Evolutionary conservation across 2,329 filamentous ascomycete genomes (phyloP).

Genomic region (Curvularia sp.): DNA sequence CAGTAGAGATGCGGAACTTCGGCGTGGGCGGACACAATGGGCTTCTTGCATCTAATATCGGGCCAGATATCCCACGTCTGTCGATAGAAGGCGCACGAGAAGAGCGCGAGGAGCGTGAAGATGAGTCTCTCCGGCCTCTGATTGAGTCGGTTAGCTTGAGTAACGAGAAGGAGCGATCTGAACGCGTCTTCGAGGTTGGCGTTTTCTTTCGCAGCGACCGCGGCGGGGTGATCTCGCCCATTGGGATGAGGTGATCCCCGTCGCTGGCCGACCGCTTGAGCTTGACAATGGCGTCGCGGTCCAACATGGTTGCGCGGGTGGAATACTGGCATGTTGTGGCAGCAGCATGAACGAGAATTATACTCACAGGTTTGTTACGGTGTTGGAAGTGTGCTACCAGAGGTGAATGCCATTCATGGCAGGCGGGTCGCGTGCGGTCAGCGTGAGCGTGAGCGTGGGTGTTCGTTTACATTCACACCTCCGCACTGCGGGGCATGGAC

Average conservation of each 20-base stretch:
- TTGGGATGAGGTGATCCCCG: constrained; percentile 26
- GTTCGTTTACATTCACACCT: constrained; percentile 29
- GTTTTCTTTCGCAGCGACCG: constrained; percentile 18
- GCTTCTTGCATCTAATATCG: constrained; percentile 29
- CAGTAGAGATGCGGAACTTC: constrained; percentile 4
- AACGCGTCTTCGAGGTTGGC: constrained; percentile 7
- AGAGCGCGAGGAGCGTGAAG: constrained; percentile 21
- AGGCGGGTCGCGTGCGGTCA: constrained; percentile 31
- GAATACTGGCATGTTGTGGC: constrained; percentile 6
- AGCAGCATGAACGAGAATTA: constrained; percentile 12
- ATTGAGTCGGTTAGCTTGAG: constrained; percentile 39
- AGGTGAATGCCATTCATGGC: constrained; percentile 40
- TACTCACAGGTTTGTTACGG: constrained; percentile 35
- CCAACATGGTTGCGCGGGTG: constrained; percentile 28
- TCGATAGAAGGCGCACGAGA: constrained; percentile 27
- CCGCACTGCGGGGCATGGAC: constrained; percentile 16
- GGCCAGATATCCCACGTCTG: constrained; percentile 37
- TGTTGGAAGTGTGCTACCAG: constrained; percentile 22
- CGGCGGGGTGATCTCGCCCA: constrained; percentile 27
- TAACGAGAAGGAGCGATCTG: constrained; percentile 36
- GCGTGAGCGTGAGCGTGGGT: constrained; percentile 19
- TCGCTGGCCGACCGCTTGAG: constrained; percentile 40
- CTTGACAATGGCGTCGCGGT: constrained; percentile 26
- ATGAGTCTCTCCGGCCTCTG: constrained; percentile 30
- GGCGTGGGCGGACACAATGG: constrained; percentile 28